Evolutionary conservation across 2,329 filamentous ascomycete species (phyloP).

Genomic region (Cryphonectria nitschkei): DNA sequence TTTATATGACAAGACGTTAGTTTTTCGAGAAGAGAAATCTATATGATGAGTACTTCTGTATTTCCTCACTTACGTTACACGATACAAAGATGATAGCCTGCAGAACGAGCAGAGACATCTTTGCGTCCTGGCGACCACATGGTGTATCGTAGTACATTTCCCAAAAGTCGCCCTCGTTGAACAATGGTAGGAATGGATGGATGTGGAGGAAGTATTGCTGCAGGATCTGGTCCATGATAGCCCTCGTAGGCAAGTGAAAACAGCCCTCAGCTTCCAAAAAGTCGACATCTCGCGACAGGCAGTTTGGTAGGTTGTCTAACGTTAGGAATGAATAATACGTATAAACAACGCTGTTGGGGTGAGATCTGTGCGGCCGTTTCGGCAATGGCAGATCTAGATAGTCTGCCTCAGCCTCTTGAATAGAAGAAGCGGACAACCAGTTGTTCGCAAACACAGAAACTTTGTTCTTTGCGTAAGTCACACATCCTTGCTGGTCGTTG

Average conservation of each 20-base stretch:
- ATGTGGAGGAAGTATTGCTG: conserved; percentile 48
- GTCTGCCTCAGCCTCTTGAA: neutral
- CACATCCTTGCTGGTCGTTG: neutral
- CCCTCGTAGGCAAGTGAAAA: conserved; percentile 43
- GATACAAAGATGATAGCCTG: conserved; percentile 50
- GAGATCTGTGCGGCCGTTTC: neutral
- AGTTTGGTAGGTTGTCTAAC: conserved; percentile 40
- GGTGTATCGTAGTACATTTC: conserved; percentile 41
- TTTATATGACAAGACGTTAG: neutral
- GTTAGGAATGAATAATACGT: conserved; percentile 45
- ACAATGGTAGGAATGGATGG: conserved; percentile 45
- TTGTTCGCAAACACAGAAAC: neutral
- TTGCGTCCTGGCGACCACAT: conserved; percentile 9
- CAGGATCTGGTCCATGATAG: conserved; percentile 47
- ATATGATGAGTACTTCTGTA: neutral
- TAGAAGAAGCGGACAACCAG: neutral
- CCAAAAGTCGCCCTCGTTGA: conserved; percentile 51
- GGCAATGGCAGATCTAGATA: neutral
- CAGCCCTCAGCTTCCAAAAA: conserved; percentile 48
- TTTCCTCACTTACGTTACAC: conserved; percentile 40
- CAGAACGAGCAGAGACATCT: conserved; percentile 49
- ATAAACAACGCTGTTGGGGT: conserved; percentile 33
- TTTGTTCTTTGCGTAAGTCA: neutral
- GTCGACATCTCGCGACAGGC: conserved; percentile 46
- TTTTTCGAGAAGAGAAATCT: no score